Base-by-base conservation (phyloP, 139 green algal species). In the Chlorella sp. region DNA sequence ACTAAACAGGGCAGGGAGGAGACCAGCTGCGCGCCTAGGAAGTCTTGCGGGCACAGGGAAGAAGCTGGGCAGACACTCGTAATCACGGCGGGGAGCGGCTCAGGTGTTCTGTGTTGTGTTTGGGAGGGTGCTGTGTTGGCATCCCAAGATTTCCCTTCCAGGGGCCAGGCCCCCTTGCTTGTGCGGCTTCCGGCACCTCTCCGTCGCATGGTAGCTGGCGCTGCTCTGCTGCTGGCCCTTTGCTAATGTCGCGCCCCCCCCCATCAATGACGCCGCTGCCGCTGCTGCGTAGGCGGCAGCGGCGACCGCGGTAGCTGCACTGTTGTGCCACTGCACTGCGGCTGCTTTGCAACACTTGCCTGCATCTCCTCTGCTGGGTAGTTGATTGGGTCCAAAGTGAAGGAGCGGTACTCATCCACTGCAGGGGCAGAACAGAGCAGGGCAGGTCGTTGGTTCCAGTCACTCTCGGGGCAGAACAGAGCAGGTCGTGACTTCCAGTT, bases 1-100 rank as follows among this genome's bases (percentile, higher is more conserved):
- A 5, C 18, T 32, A 5, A 30, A 36, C 2, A 14, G 24, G 5
- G 68, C 68, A n/a, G 83, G 22, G 37, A 73, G 48, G 93, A 90
- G 88, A 96, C 85, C 48, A 81, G 26, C 48, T 83, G n/a, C n/a
- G n/a, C n/a, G n/a, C n/a, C 48, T 73, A 96, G 86, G 89, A 96
- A 93, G 9, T 75, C 88, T 87, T 93, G 90, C 92, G 48, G 7
- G 48, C 48, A 34, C 26, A 1, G 68, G 5, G 9, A 16, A 30
- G 26, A 34, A 16, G 22, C 68, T 36, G 68, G 1, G 26, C 68
- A 34, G 68, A 76, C 68, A 36, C 1, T 1, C 26, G 7, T 32
- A 5, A 30, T 34, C 2, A 14, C 68, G 5, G 68, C 68, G 9
- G 68, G 19, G 26, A 22, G 1, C 68, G 68, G 24, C 68, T 22